Conservation (phyloP, 345 rosid genomes). For the Sisymbrium altissimum region DNA sequence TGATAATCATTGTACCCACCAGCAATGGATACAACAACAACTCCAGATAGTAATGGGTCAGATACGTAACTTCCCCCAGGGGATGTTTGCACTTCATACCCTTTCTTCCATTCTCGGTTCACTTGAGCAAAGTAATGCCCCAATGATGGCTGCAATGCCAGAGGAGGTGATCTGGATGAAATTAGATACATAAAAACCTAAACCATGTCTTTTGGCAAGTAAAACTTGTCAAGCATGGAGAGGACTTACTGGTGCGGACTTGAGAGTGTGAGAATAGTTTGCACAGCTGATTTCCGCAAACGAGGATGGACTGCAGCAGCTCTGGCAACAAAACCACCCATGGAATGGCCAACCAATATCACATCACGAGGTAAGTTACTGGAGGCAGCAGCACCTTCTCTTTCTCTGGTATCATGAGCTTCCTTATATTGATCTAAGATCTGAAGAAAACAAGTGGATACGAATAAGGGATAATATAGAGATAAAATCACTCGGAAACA, state of each 20-base stretch:
- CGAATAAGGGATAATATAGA: not conserved
- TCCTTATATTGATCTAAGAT: constrained; percentile 88
- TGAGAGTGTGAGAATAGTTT: constrained; percentile 90
- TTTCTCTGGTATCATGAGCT: constrained; percentile 62
- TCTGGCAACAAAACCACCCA: constrained; percentile 99
- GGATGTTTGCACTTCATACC: constrained; percentile 60
- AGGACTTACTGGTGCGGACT: constrained; percentile 89
- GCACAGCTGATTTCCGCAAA: constrained; percentile 74
- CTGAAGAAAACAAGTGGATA: constrained; percentile 38
- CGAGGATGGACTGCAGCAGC: constrained; percentile 86
- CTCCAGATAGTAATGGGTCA: constrained; percentile 66
- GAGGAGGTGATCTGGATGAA: constrained; percentile 87
- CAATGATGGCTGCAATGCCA: constrained; percentile 94
- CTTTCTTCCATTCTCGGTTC: constrained; percentile 82
- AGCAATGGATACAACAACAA: constrained; percentile 76
- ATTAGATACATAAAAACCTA: constrained; percentile 31
- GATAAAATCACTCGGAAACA: not conserved
- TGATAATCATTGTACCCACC: constrained; percentile 95
- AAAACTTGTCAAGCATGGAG: constrained; percentile 23
- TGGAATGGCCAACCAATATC: constrained; percentile 95
- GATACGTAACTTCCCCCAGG: constrained; percentile 49
- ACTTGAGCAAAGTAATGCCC: constrained; percentile 76
- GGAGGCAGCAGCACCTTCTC: constrained; percentile 69
- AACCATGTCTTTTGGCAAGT: constrained; percentile 14
- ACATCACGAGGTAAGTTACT: constrained; percentile 73